A percentile compares a stretch with the other conserved stretches of the same genome.
Conservation (phyloP, 306 rosid genomes). For the Vicia villosa region DNA sequence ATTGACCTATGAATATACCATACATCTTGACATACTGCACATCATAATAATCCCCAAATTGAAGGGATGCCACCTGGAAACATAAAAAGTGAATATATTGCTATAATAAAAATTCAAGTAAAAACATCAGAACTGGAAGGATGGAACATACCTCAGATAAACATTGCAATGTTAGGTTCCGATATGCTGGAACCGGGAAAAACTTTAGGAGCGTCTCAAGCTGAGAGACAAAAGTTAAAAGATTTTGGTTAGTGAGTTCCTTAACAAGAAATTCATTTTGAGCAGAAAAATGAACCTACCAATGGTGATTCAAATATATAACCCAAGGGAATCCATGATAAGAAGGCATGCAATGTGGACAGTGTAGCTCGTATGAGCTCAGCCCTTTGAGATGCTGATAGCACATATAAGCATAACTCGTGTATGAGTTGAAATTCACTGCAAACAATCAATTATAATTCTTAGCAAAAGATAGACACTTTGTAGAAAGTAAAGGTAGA, state of each 20-base stretch:
- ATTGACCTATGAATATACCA: conserved; percentile 80
- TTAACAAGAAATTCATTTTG: conserved; percentile 11
- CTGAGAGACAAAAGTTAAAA: conserved; percentile 46
- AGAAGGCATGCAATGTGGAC: conserved; percentile 93
- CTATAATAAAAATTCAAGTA: conserved; percentile 9
- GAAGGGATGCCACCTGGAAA: conserved; percentile 86
- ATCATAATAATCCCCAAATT: conserved; percentile 77
- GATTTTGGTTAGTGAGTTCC: conserved; percentile 13
- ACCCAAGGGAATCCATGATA: conserved; percentile 99
- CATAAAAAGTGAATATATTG: conserved; percentile 20
- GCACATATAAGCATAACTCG: conserved; percentile 92
- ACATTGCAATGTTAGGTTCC: conserved; percentile 90
- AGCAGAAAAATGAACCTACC: conserved; percentile 53
- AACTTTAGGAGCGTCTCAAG: conserved; percentile 92
- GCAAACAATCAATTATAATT: conserved; percentile 50
- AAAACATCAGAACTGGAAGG: conserved; percentile 9
- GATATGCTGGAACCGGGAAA: conserved; percentile 82
- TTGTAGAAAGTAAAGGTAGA: not conserved
- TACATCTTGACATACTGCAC: conserved; percentile 86
- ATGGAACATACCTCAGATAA: conserved; percentile 72
- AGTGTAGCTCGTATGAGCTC: conserved; percentile 93
- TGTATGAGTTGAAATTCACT: conserved; percentile 99
- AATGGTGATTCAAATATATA: conserved; percentile 94
- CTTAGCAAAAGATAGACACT: conserved; percentile 29
- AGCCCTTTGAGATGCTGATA: conserved; percentile 90